Evolutionary conservation across 106 monocot genomes (phyloP), one percentile per base, ranked within the genome.

Genomic region (Allium fistulosum): DNA sequence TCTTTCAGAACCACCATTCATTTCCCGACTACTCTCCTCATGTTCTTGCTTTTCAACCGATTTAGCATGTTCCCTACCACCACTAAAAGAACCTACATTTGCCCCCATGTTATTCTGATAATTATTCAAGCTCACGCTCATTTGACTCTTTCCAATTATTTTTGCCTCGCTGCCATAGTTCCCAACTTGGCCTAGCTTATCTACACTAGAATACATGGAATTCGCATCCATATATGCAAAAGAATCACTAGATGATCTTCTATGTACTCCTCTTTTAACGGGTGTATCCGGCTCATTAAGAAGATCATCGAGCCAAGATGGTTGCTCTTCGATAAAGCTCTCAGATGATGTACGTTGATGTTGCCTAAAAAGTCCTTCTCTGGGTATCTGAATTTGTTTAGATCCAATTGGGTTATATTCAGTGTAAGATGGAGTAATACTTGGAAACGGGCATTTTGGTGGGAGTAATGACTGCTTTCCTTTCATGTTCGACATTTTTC

Each of bases 181-280:
- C 11, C 65, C 85, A 71, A 69, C 81, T 65, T 73, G 80, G 50
- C 53, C 65, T 58, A 67, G 37, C 49, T 18, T 69, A 73, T 72
- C 88, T 67, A 80, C 37, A 59, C 70, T 75, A 51, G 75, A 67
- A 69, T 57, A 75, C 53, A 64, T 45, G 18, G 46, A 71, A 14
- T 77, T 74, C 17, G 66, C 78, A 73, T 97, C 86, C 70, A 79
- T 69, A 58, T 77, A 81, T 46, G 99, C 81, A 67, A 90, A 99
- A 4, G 99, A 99, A 61, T 99, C 99, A 61, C 99, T 99, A 46
- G 92, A 85, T 12, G 93, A 99, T 49, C 99, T 81, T 7, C 99
- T 72, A 80, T 99, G 99, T 37, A 67, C 61, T 58, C 81, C 90
- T 73, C 71, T 86, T 63, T 71, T 81, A 47, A 83, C 77, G 12